phyloP scores from a whole-genome alignment of 305 asterid genomes.

The Rubia tinctorum region DNA sequence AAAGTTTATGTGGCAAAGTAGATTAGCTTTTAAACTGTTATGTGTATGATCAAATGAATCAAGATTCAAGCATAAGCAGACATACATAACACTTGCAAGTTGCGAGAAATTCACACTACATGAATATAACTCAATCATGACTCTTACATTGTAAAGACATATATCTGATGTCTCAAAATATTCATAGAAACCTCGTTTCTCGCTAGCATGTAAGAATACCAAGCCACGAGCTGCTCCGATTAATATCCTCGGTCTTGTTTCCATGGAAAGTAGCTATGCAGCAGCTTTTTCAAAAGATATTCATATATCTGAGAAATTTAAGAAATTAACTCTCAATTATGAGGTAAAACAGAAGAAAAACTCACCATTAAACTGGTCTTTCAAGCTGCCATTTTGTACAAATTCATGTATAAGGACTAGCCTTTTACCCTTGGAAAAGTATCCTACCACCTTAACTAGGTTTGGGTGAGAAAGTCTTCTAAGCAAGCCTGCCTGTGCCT shows the following conservation, averaged over 20 bases:
- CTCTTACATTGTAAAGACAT: constrained; percentile 64
- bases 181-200: constrained; percentile 38
- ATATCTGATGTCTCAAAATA: constrained; percentile 80
- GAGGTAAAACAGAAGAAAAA: neutral
- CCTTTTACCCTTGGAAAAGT: constrained; percentile 36
- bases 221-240: constrained; percentile 72
- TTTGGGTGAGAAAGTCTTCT: constrained; percentile 44
- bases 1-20: too few relatives aligned
- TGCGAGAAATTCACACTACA: too few relatives aligned
- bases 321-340: too few relatives aligned
- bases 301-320: neutral
- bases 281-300: constrained; percentile 50
- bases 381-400: constrained; percentile 46
- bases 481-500: constrained; percentile 36
- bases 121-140: too few relatives aligned
- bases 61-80: too few relatives aligned
- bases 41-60: too few relatives aligned
- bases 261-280: constrained; percentile 75
- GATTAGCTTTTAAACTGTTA: too few relatives aligned
- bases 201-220: constrained; percentile 56
- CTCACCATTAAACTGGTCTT: constrained; percentile 45
- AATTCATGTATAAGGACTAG: constrained; percentile 40
- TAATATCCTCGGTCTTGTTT: constrained; percentile 50
- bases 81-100: neutral
- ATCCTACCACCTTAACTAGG: constrained; percentile 38